Evolutionary conservation across 371 early-diverging fungal species (phyloP).

Genomic region (Syncephalastrum monosporum): DNA sequence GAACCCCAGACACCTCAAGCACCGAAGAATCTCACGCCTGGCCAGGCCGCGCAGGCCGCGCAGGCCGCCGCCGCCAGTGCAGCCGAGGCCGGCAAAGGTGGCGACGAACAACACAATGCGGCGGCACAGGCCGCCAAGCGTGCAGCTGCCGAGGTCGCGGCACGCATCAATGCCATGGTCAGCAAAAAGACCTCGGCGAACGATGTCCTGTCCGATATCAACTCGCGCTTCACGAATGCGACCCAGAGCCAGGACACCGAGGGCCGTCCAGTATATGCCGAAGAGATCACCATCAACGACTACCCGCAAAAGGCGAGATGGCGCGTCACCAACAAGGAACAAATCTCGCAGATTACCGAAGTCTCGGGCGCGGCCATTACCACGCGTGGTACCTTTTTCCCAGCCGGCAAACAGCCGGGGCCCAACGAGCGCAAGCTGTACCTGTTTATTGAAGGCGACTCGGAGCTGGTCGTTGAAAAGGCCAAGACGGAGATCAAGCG

Average conservation of each 20-base stretch:
- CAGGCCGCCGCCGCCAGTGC: constrained; percentile 44
- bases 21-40: constrained; percentile 10
- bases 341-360: constrained; percentile 89
- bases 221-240: constrained; percentile 23
- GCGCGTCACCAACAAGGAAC: constrained; percentile 94
- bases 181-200: constrained; percentile 18
- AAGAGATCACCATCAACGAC: constrained; percentile 97
- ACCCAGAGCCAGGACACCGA: constrained; percentile 28
- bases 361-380: constrained; percentile 93
- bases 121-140: constrained; percentile 53
- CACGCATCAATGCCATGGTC: constrained; percentile 43
- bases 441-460: constrained; percentile 93
- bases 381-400: constrained; percentile 87
- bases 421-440: constrained; percentile 88
- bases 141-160: constrained; percentile 48
- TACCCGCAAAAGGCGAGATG: constrained; percentile 96
- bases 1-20: constrained; percentile 8
- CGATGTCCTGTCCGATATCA: constrained; percentile 36
- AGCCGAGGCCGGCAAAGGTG: constrained; percentile 38
- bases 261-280: constrained; percentile 52
- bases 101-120: constrained; percentile 38
- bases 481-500: constrained; percentile 94
- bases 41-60: constrained; percentile 50
- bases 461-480: constrained; percentile 83
- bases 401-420: constrained; percentile 77